These are phyloP conservation scores for Uronychia binucleata DNA, from an alignment of 73 alveolate genomes.

Conservation along the genomic window DNA sequence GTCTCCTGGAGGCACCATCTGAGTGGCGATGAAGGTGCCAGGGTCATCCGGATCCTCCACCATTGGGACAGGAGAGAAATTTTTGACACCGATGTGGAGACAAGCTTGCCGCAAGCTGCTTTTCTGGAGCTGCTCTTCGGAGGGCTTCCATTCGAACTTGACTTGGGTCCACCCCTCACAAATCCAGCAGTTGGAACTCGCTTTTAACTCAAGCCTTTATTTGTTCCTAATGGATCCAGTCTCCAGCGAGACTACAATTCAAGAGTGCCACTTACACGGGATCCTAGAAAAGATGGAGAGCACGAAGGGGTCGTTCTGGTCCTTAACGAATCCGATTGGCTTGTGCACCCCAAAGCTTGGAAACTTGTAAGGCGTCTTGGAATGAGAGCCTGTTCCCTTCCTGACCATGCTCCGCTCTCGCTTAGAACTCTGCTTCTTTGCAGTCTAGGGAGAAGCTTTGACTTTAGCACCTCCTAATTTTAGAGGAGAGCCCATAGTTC, in stretches of 20 bases:
- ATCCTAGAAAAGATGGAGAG: background rate
- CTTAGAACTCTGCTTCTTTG: constrained; percentile 6
- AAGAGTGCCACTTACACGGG: background rate
- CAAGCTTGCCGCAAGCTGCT: constrained; percentile 32
- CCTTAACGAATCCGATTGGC: background rate
- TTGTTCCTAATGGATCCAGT: constrained; percentile 25
- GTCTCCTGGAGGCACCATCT: constrained; percentile 92
- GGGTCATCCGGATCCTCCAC: constrained; percentile 43
- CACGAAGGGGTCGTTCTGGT: background rate
- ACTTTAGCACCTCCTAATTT: background rate
- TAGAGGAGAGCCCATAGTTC: background rate
- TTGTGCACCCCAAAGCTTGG: background rate
- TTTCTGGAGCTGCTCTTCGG: constrained; percentile 21
- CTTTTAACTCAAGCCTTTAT: constrained; percentile 20
- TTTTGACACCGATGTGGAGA: constrained; percentile 42
- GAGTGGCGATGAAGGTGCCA: constrained; percentile 11
- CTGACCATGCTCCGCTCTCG: constrained; percentile 23
- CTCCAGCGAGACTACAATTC: constrained; percentile 25
- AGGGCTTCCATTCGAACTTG: constrained; percentile 56
- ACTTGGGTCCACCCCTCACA: constrained; percentile 77
- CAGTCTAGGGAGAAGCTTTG: background rate
- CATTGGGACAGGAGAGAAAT: constrained; percentile 38
- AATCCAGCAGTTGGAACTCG: constrained; percentile 64
- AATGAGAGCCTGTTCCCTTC: too few species aligned
- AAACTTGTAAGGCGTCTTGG: background rate